These are phyloP conservation scores for Termitomyces sp. DNA, from an alignment of 1,284 basidiomycete species.

Conservation along the genomic window DNA sequence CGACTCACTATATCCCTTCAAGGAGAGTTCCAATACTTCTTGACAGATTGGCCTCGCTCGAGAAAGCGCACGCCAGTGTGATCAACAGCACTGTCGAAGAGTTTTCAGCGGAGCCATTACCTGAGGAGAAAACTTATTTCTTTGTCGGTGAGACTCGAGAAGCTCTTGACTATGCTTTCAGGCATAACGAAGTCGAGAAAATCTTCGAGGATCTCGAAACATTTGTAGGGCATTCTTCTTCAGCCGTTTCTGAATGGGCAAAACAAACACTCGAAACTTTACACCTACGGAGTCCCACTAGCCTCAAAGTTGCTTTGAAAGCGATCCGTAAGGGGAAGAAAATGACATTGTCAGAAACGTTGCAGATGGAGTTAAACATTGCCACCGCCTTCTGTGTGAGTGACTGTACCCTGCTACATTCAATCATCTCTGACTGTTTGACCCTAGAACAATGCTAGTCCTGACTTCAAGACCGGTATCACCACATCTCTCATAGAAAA, in stretches of 20 bases:
- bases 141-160: slow-evolving; percentile 62
- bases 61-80: slow-evolving; percentile 41
- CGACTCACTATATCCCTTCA: slow-evolving; percentile 86
- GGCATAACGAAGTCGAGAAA: slow-evolving; percentile 60
- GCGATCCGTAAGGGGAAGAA: slow-evolving; percentile 70
- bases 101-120: slow-evolving; percentile 52
- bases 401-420: slow-evolving; percentile 18
- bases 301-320: slow-evolving; percentile 79
- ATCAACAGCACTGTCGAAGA: slow-evolving; percentile 66
- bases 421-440: slow-evolving; percentile 15
- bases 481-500: slow-evolving; percentile 72
- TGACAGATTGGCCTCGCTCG: slow-evolving; percentile 55
- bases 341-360: slow-evolving; percentile 58
- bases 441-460: slow-evolving; percentile 62
- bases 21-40: slow-evolving; percentile 67
- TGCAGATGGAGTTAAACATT: slow-evolving; percentile 80
- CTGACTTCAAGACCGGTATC: slow-evolving; percentile 83
- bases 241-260: slow-evolving; percentile 69
- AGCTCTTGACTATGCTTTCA: slow-evolving; percentile 79
- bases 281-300: slow-evolving; percentile 79
- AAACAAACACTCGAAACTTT: slow-evolving; percentile 59
- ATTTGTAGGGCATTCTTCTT: slow-evolving; percentile 39
- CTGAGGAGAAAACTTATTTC: slow-evolving; percentile 50
- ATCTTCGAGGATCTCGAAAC: slow-evolving; percentile 61
- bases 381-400: slow-evolving; percentile 78